phyloP scores from a whole-genome alignment of 805 yeast genomes.

The Saccharomycopsis fermentans region DNA sequence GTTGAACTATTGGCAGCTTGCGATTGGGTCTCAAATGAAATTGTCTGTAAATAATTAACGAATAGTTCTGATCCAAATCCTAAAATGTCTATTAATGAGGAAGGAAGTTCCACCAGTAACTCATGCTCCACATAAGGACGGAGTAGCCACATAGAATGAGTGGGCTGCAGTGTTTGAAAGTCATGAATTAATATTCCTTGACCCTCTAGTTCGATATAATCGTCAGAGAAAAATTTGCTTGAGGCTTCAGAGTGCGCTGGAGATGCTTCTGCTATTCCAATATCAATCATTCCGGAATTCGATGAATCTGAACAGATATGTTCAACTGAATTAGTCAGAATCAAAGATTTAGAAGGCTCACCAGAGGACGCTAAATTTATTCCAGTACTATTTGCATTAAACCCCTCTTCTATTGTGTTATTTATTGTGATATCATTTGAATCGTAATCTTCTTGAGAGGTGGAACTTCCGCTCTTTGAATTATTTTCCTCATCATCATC shows the following conservation, averaged over 20 bases:
- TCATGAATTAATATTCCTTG: slow-evolving; percentile 83
- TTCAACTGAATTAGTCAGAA: neutral
- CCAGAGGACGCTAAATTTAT: neutral
- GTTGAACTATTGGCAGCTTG: neutral
- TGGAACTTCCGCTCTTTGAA: neutral
- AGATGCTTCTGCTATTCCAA: neutral
- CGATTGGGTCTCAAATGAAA: slow-evolving; percentile 28
- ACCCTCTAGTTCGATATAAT: slow-evolving; percentile 71
- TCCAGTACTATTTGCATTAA: neutral
- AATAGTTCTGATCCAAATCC: slow-evolving; percentile 88
- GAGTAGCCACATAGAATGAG: slow-evolving; percentile 89
- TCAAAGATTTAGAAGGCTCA: neutral
- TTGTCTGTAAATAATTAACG: slow-evolving; percentile 55
- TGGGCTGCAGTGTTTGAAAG: slow-evolving; percentile 42
- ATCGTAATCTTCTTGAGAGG: slow-evolving; percentile 1
- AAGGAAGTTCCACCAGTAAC: slow-evolving; percentile 49
- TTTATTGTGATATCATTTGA: slow-evolving; percentile 3
- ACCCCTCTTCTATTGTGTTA: slow-evolving; percentile 7
- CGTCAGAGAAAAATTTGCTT: slow-evolving; percentile 39
- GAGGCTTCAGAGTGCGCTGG: neutral
- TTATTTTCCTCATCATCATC: slow-evolving; percentile 13
- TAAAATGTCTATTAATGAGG: slow-evolving; percentile 54
- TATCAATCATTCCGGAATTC: neutral
- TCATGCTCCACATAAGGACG: slow-evolving; percentile 63
- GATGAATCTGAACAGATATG: neutral